Percentiles rank a stretch among this genome's conserved stretches.
Evolutionary conservation across 768 basidiomycete species (phyloP).

Genomic region (Agaricus bisporus): DNA sequence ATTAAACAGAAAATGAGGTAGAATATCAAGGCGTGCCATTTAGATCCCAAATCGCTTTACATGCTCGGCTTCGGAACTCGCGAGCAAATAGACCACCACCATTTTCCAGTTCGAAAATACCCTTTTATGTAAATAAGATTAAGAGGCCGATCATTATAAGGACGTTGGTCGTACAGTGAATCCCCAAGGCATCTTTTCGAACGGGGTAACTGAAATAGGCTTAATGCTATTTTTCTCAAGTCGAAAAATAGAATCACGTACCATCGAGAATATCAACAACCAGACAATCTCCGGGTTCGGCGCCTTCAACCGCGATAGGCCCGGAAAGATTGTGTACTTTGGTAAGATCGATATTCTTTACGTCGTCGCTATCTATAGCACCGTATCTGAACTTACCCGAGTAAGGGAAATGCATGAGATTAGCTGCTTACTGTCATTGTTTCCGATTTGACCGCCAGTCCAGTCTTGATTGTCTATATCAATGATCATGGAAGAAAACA

Average conservation of each 20-base stretch:
- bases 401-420: not conserved
- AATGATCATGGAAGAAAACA: not conserved
- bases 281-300: constrained; percentile 74
- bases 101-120: constrained; percentile 69
- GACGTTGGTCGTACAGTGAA: constrained; percentile 46
- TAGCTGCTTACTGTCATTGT: constrained; percentile 55
- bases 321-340: constrained; percentile 74
- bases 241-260: constrained; percentile 18
- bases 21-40: constrained; percentile 33
- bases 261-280: constrained; percentile 79
- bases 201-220: constrained; percentile 44
- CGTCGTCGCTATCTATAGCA: constrained; percentile 53
- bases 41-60: constrained; percentile 81
- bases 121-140: constrained; percentile 27
- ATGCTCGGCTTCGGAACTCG: constrained; percentile 65
- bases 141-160: not conserved
- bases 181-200: constrained; percentile 78
- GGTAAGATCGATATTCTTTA: constrained; percentile 57
- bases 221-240: too few species aligned
- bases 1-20: not conserved
- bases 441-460: constrained; percentile 77
- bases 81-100: constrained; percentile 67
- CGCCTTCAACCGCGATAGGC: constrained; percentile 67
- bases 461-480: constrained; percentile 39
- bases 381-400: not conserved